These are phyloP conservation scores for cucumber (Cucumis sativus) DNA, from an alignment of 306 rosid species.

Conservation along the genomic window DNA sequence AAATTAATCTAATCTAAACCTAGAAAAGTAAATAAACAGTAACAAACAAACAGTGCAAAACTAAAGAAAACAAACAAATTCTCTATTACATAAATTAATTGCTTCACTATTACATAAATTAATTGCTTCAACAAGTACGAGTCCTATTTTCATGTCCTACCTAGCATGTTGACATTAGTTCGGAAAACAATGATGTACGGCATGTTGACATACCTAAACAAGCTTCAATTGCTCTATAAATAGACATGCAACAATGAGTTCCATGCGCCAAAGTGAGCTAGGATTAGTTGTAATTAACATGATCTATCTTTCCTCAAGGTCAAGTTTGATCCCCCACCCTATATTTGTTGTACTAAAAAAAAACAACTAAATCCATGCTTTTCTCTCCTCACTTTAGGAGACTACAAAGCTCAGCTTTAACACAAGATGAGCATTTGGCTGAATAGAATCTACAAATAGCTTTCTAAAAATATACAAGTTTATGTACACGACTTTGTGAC, in stretches of 20 bases:
- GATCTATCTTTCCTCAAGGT: too few species aligned
- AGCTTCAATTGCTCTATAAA: background rate
- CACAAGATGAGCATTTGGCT: background rate
- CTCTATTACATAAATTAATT: too few species aligned
- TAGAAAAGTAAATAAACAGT: too few species aligned
- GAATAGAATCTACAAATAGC: background rate
- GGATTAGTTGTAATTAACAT: too few species aligned
- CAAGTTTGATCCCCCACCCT: too few species aligned
- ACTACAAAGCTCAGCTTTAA: background rate
- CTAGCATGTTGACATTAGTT: background rate
- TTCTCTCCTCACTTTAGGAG: background rate
- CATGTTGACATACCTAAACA: background rate
- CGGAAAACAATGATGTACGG: background rate
- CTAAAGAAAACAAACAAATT: too few species aligned
- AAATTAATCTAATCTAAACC: too few species aligned
- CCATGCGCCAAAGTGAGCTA: background rate
- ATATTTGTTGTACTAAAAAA: too few species aligned
- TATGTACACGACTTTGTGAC: background rate
- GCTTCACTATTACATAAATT: too few species aligned
- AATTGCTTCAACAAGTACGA: too few species aligned
- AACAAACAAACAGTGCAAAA: too few species aligned
- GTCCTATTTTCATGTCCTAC: too few species aligned
- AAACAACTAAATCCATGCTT: background rate
- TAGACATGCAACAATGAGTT: background rate
- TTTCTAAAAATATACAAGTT: background rate